These are phyloP conservation scores for Verticillium nubilum DNA, from an alignment of 2,329 filamentous ascomycete species.

Conservation along the genomic window DNA sequence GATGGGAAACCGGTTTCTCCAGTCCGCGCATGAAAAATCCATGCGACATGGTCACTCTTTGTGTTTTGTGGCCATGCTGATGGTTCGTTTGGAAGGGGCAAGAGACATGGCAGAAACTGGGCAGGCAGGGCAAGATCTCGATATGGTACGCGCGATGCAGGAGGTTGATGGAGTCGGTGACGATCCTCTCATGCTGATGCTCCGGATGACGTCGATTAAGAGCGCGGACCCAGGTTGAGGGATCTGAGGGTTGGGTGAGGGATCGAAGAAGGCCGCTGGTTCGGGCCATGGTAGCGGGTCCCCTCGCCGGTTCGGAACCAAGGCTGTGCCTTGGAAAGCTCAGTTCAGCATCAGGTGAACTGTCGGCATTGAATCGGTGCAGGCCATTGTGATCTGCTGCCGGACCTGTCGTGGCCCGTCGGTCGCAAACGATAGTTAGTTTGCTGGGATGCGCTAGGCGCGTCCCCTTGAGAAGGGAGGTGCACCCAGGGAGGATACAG, in stretches of 20 bases:
- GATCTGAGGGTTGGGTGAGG: slow-evolving; percentile 18
- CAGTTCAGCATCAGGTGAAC: background rate
- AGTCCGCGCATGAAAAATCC: background rate
- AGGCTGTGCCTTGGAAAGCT: background rate
- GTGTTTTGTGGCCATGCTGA: background rate
- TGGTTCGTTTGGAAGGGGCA: background rate
- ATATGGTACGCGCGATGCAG: background rate
- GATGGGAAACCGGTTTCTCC: background rate
- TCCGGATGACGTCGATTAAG: slow-evolving; percentile 3
- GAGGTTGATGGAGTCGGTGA: background rate
- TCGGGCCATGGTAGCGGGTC: background rate
- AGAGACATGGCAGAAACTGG: background rate
- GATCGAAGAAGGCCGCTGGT: slow-evolving; percentile 17
- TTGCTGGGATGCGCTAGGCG: background rate
- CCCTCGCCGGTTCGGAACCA: background rate
- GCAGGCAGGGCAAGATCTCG: background rate
- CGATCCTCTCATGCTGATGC: background rate
- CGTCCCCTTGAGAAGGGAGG: background rate
- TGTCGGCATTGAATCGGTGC: background rate
- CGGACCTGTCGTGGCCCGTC: background rate
- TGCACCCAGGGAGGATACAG: background rate
- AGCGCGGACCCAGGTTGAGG: slow-evolving; percentile 9
- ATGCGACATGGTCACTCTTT: background rate
- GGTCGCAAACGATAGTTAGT: background rate
- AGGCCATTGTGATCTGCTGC: background rate